phyloP scores from a whole-genome alignment of 1,284 basidiomycete genomes.

The Boletus semigastroideus region DNA sequence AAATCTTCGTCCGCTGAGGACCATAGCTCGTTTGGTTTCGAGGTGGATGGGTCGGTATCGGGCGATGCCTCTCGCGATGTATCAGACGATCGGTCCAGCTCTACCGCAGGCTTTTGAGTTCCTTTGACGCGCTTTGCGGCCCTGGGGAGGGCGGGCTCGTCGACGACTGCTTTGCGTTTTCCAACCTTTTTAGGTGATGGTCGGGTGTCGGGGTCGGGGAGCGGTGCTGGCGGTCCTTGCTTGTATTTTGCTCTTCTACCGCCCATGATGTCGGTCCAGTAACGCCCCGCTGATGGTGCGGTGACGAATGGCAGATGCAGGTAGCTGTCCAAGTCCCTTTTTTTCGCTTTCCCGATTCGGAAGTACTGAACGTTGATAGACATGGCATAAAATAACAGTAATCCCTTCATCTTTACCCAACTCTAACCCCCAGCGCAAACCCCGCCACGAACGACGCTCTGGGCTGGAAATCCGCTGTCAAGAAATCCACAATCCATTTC shows the following conservation, averaged over 20 bases:
- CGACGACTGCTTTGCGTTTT: conserved; percentile 71
- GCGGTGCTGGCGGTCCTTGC: conserved; percentile 73
- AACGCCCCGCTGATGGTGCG: not conserved
- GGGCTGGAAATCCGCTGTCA: conserved; percentile 91
- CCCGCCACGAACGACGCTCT: conserved; percentile 76
- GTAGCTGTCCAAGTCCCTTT: conserved; percentile 2
- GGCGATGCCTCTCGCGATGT: conserved; percentile 19
- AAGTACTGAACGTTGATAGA: not conserved
- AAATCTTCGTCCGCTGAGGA: conserved; percentile 45
- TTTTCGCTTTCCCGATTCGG: conserved; percentile 29
- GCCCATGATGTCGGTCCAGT: conserved; percentile 23
- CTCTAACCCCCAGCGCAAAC: conserved; percentile 63
- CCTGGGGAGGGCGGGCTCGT: conserved; percentile 34
- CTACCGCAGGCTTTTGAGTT: conserved; percentile 27
- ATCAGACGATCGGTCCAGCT: conserved; percentile 15
- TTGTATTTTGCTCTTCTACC: conserved; percentile 91
- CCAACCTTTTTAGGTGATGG: conserved; percentile 57
- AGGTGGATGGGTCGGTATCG: conserved; percentile 16
- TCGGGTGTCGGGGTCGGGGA: conserved; percentile 41
- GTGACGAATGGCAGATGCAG: not conserved
- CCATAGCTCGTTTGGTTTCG: conserved; percentile 24
- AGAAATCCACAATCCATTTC: conserved; percentile 77
- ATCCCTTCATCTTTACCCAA: conserved; percentile 49
- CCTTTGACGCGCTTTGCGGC: conserved; percentile 62
- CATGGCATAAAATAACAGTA: not conserved